Evolutionary conservation across 495 filamentous ascomycete species (phyloP).

Genomic region (Podospora conica): DNA sequence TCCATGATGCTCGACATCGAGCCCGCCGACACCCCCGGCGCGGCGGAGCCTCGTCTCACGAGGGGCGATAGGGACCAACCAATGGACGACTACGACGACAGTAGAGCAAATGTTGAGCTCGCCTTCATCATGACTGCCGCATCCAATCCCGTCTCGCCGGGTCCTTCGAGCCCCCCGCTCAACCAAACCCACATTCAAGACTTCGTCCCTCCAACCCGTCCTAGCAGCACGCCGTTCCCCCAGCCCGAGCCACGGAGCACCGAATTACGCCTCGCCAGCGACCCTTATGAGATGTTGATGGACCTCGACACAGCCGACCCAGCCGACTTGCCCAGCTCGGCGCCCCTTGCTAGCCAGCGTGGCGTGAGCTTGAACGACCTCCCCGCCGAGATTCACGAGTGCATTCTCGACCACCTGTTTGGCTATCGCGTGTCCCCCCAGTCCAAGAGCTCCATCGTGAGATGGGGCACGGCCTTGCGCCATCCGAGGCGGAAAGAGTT

Average conservation of each 20-base stretch:
- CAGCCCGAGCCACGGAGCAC: constrained; percentile 43
- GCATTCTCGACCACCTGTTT: constrained; percentile 61
- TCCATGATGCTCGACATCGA: constrained; percentile 21
- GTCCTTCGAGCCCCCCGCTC: constrained; percentile 47
- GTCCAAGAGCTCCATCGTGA: constrained; percentile 46
- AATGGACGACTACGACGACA: constrained; percentile 34
- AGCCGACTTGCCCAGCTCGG: constrained; percentile 13
- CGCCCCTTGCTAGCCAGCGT: constrained; percentile 31
- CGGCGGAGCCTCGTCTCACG: constrained; percentile 25
- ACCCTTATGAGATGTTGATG: constrained; percentile 26
- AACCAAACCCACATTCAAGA: constrained; percentile 40
- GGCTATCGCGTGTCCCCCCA: constrained; percentile 56
- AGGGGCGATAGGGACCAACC: constrained; percentile 23
- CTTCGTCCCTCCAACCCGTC: constrained; percentile 46
- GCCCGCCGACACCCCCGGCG: constrained; percentile 21
- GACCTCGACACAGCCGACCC: constrained; percentile 21
- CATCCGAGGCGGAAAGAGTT: constrained; percentile 61
- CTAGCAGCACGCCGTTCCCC: constrained; percentile 52
- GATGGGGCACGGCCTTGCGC: constrained; percentile 59
- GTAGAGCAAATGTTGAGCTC: constrained; percentile 38
- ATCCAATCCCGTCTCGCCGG: constrained; percentile 48
- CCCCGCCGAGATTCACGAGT: constrained; percentile 65
- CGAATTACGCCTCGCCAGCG: constrained; percentile 35
- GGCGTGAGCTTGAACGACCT: constrained; percentile 47
- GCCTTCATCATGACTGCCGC: constrained; percentile 46